Base-by-base conservation (phyloP, 176 grass and related monocot genomes). In the Bothriochloa decipiens region DNA sequence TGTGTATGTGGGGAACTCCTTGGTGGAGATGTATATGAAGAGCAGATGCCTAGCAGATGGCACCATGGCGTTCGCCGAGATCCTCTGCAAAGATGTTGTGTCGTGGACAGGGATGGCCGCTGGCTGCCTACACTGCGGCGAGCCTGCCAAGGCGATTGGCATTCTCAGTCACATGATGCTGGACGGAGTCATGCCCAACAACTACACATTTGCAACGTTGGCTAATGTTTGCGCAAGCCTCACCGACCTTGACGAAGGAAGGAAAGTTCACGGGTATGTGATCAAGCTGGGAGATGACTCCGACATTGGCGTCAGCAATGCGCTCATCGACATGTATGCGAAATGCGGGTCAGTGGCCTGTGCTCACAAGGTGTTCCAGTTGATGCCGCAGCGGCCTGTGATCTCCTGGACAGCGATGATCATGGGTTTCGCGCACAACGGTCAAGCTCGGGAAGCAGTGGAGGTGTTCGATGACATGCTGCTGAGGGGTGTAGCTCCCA, bases 11-110 rank as follows among this genome's bases (percentile, higher is more conserved):
- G 75, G 85, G 9, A 92, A 94, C 62, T 92, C 90, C 6, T 32
- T 92, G 82, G 23, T 92, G 25, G 90, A 94, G n/a, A 94, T 90
- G 92, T 94, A 94, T 72, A 81, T 68, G 68, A 92, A 90, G 87
- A 90, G 68, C 85, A 65, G 45, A 25, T 70, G 58, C 15, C 83
- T 88, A 32, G 82, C 29, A 36, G 60, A 72, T 0, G 67, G 90
- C 33, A 39, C 29, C 33, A 90, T 62, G 83, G 87, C 87, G 0
- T 94, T 94, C 70, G 2, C n/a, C 0, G 85, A 90, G 82, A 90
- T 94, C 76, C 64, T 25, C 0, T 3, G 15, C 8, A 85, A 72
- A 83, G 92, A 94, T 60, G 90, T 92, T 3, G 79, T 95, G 68
- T 90, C 90, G 4, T 95, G 93, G 93, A 92, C 93, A 22, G 82